phyloP scores from a whole-genome alignment of 2,329 filamentous ascomycete species.

The Cladosporium sp. region DNA sequence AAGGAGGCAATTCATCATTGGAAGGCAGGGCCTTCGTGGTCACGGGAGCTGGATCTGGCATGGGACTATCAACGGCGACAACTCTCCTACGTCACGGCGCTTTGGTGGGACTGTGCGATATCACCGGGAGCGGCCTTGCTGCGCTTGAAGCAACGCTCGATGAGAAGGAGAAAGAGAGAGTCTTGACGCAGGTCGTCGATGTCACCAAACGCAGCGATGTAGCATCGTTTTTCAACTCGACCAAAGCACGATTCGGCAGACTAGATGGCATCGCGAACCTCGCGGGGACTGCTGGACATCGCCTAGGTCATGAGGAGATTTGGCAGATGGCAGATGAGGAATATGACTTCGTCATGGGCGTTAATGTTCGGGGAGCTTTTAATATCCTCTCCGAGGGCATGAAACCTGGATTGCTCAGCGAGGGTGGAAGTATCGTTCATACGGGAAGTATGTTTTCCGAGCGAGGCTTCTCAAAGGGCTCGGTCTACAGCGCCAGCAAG shows the following conservation, averaged over 20 bases:
- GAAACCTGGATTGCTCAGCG: not conserved
- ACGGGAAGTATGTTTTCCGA: not conserved
- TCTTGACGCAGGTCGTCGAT: not conserved
- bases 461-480: not conserved
- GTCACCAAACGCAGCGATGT: not conserved
- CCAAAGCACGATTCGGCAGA: not conserved
- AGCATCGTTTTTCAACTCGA: not conserved
- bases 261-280: not conserved
- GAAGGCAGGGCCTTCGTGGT: not conserved
- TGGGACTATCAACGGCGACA: not conserved
- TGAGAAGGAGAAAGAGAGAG: not conserved
- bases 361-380: not conserved
- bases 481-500: constrained; percentile 1
- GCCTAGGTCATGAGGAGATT: not conserved
- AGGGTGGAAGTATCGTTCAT: not conserved
- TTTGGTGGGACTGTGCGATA: not conserved
- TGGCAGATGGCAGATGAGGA: not conserved
- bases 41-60: not conserved
- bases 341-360: not conserved
- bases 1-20: too few species aligned
- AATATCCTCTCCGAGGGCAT: not conserved
- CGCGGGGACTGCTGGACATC: not conserved
- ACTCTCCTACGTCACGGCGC: not conserved
- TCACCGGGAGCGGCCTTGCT: not conserved
- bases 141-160: not conserved